Percentiles rank a stretch among this genome's conserved stretches.
phyloP scores from a whole-genome alignment of 192 early-diverging fungal genomes.

The Gonapodya sp. region DNA sequence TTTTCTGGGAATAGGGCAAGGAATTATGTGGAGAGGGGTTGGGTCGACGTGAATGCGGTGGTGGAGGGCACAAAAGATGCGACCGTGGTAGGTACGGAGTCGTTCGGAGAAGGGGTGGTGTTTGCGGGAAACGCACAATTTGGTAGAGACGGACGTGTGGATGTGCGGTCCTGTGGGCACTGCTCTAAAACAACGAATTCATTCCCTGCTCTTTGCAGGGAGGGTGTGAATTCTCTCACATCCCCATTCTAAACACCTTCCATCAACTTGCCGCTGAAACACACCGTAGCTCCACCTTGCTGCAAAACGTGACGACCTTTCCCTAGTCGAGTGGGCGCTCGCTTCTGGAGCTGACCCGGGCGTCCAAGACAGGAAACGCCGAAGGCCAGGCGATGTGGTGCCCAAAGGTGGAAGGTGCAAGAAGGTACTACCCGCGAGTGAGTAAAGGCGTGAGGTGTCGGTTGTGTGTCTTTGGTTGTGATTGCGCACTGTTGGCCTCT shows the following conservation, averaged over 20 bases:
- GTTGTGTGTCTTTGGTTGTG: too few relatives aligned
- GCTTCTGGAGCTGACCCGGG: background rate
- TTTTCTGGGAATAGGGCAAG: background rate
- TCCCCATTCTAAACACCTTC: background rate
- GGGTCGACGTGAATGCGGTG: background rate
- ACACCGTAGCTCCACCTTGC: background rate
- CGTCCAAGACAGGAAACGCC: background rate
- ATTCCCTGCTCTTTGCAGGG: too few relatives aligned
- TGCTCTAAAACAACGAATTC: too few relatives aligned
- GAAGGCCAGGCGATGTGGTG: background rate
- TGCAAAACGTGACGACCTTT: background rate
- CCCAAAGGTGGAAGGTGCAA: background rate
- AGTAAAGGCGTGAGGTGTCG: background rate
- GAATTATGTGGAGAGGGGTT: background rate
- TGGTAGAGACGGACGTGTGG: too few relatives aligned
- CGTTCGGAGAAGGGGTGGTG: background rate
- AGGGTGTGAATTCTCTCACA: too few relatives aligned
- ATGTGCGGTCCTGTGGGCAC: too few relatives aligned
- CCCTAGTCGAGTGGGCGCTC: background rate
- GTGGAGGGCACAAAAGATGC: background rate
- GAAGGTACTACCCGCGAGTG: background rate
- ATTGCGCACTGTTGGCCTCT: too few relatives aligned
- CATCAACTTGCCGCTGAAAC: background rate
- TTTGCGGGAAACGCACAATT: background rate
- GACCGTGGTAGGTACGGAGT: background rate